phyloP scores from a whole-genome alignment of 139 green algal genomes.

The Chara braunii region DNA sequence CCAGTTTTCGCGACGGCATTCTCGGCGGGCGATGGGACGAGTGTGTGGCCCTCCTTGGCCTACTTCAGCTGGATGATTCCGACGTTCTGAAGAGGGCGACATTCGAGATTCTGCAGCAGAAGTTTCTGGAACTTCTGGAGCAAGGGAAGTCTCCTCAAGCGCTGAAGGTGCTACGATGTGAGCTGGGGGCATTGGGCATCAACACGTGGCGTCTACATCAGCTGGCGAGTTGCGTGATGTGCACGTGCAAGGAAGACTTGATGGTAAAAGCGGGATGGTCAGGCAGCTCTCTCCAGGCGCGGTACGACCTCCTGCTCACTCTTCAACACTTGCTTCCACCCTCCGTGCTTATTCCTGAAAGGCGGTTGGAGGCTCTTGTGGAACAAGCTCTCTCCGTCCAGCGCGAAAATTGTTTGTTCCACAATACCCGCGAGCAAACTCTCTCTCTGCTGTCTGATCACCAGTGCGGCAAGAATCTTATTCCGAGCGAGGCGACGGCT shows the following conservation, averaged over 20 bases:
- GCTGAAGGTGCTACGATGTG: slow-evolving; percentile 5
- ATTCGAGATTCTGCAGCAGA: slow-evolving; percentile 42
- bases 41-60: slow-evolving; percentile 5
- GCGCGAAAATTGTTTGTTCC: slow-evolving; percentile 4
- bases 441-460: slow-evolving; percentile 24
- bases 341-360: slow-evolving; percentile 14
- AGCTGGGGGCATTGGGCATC: slow-evolving; percentile 15
- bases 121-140: slow-evolving; percentile 38
- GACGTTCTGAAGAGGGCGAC: slow-evolving; percentile 6
- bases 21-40: slow-evolving; percentile 30
- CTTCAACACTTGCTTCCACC: slow-evolving; percentile 20
- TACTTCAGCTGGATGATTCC: neutral
- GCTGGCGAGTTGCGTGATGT: slow-evolving; percentile 17
- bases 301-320: slow-evolving; percentile 2
- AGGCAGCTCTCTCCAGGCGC: neutral
- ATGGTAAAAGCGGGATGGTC: neutral
- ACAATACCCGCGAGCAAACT: slow-evolving; percentile 18
- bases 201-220: slow-evolving; percentile 17
- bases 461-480: slow-evolving; percentile 15
- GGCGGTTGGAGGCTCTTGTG: slow-evolving; percentile 10
- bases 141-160: slow-evolving; percentile 2
- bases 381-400: slow-evolving; percentile 18
- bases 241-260: neutral
- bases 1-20: slow-evolving; percentile 26
- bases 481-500: slow-evolving; percentile 18